Percentiles rank a stretch among this genome's conserved stretches.
These are phyloP conservation scores for Saturnispora diversa DNA, from an alignment of 805 yeast species.

Conservation along the genomic window DNA sequence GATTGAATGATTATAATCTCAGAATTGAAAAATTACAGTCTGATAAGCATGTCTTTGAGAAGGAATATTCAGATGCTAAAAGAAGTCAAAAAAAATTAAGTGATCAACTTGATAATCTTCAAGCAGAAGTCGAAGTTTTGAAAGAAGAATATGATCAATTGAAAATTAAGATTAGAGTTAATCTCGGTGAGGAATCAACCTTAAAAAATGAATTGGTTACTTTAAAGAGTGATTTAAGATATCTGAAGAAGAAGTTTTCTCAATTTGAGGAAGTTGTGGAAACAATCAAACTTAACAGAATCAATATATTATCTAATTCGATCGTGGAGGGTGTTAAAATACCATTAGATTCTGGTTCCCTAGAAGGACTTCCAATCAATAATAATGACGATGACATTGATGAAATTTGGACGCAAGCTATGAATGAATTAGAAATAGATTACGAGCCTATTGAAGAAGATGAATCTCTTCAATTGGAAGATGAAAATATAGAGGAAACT, in stretches of 20 bases:
- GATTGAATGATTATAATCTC: constrained; percentile 41
- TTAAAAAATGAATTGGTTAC: constrained; percentile 27
- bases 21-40: constrained; percentile 39
- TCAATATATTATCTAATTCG: constrained; percentile 58
- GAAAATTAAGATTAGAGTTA: constrained; percentile 14
- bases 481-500: constrained; percentile 26
- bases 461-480: constrained; percentile 35
- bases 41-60: constrained; percentile 33
- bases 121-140: constrained; percentile 34
- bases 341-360: constrained; percentile 54
- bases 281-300: constrained; percentile 45
- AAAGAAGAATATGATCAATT: constrained; percentile 28
- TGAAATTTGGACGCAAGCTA: constrained; percentile 26
- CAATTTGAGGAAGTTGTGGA: constrained; percentile 46
- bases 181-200: constrained; percentile 17
- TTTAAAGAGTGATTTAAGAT: constrained; percentile 27
- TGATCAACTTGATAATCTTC: constrained; percentile 31
- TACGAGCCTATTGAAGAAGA: constrained; percentile 46
- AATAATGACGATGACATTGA: constrained; percentile 26
- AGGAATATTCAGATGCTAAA: constrained; percentile 29
- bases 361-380: constrained; percentile 49
- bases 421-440: constrained; percentile 47
- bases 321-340: constrained; percentile 61
- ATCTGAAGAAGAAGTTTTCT: constrained; percentile 30
- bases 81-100: constrained; percentile 25